A percentile compares a stretch with the other conserved stretches of the same genome.
These are phyloP conservation scores for Herpotrichia juniperi DNA, from an alignment of 2,329 filamentous ascomycete genomes.

Conservation along the genomic window DNA sequence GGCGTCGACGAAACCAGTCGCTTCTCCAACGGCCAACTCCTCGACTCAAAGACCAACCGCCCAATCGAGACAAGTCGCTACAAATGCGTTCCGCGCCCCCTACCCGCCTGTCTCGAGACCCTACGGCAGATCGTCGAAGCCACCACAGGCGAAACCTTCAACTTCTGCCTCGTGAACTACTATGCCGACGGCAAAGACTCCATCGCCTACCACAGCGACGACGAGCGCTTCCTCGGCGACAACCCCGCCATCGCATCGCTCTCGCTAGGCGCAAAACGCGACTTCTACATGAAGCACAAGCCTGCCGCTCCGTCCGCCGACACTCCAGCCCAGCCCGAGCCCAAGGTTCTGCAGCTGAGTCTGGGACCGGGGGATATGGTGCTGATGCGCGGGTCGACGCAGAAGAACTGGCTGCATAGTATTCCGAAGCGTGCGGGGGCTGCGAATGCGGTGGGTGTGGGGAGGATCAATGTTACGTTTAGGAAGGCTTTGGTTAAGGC, in stretches of 20 bases:
- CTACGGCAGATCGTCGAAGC: constrained; percentile 69
- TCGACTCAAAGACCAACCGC: constrained; percentile 52
- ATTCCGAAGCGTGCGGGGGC: constrained; percentile 75
- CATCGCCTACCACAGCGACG: constrained; percentile 80
- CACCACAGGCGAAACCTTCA: constrained; percentile 71
- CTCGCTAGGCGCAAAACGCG: constrained; percentile 72
- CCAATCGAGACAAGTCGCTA: constrained; percentile 56
- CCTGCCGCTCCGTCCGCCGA: constrained; percentile 51
- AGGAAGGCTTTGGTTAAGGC: constrained; percentile 71
- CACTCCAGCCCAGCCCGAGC: constrained; percentile 43
- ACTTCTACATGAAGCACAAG: constrained; percentile 83
- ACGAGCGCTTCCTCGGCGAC: constrained; percentile 75
- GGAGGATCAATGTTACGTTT: constrained; percentile 78
- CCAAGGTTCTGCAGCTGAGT: constrained; percentile 55
- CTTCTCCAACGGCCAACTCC: constrained; percentile 53
- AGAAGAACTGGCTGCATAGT: constrained; percentile 75
- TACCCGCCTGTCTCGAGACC: constrained; percentile 71
- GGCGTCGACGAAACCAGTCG: constrained; percentile 67
- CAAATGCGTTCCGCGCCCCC: constrained; percentile 68
- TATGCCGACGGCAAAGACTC: constrained; percentile 79
- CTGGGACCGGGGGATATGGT: constrained; percentile 78
- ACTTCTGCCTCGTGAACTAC: constrained; percentile 84
- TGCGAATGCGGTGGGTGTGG: constrained; percentile 63
- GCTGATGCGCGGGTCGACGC: constrained; percentile 77
- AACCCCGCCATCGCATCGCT: constrained; percentile 77